Base-by-base conservation (phyloP, 2,329 filamentous ascomycete genomes). In the Calycina marina region DNA sequence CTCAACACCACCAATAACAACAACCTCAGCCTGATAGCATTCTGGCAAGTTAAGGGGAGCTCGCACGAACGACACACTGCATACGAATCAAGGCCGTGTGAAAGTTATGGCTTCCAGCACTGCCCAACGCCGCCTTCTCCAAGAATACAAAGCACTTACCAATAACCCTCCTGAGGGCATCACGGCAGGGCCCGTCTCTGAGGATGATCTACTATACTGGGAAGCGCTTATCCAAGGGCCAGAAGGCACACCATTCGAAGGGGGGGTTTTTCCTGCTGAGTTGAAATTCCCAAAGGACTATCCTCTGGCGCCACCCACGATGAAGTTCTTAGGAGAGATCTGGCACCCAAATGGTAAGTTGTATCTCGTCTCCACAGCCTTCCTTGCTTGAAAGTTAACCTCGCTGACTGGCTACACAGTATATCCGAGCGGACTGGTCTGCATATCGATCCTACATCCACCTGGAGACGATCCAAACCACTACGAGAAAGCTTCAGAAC, bases 81-180 rank as follows among this genome's bases (percentile, higher is more conserved):
- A n/a, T n/a, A n/a, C n/a, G n/a, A n/a, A n/a, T n/a, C n/a, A n/a
- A n/a, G n/a, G n/a, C n/a, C n/a, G n/a, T n/a, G n/a, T n/a, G n/a
- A 32, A 26, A 34, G 37, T 34, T 36, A 73, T 72, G 69, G 61
- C 70, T 29, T 62, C 67, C 41, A 69, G 70, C 17, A 76, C 71
- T 38, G 72, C 74, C 45, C 73, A 77, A 55, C 71, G 74, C 47
- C 85, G 90, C 25, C 80, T 98, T 46, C 85, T 96, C 55, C 82
- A 88, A 61, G 90, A 98, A 65, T 98, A 98, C 67, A 83, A 83
- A 53, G 76, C 81, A 41, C 77, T 98, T 41, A 90, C 85, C 41
- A 88, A 84, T 52, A 90, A 92, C 59, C 84, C 88, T 1, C 88
- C 88, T n/a, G 88, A 96, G 40, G 90, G 90, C 56, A 96, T 98